A percentile compares a stretch with the other conserved stretches of the same genome.
Conservation (phyloP, 352 stramenopile genomes). For the Pythium oligandrum region DNA sequence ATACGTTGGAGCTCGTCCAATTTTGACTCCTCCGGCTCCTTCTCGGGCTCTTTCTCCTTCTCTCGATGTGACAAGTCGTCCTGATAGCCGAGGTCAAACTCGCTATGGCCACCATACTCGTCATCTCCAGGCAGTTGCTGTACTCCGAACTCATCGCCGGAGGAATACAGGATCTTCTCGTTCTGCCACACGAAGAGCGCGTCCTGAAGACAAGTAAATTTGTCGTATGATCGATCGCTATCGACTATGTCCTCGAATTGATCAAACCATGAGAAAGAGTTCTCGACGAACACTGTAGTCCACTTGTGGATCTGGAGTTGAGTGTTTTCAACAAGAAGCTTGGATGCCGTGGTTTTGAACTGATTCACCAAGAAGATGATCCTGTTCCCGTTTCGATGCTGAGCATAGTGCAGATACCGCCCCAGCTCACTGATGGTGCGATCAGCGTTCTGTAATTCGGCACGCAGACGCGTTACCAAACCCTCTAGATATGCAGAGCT, state of each 20-base stretch:
- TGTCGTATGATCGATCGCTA: slow-evolving; percentile 64
- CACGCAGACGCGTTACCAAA: background rate
- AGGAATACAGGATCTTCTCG: slow-evolving; percentile 45
- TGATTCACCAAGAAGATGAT: slow-evolving; percentile 40
- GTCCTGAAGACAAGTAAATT: slow-evolving; percentile 80
- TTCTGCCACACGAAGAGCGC: slow-evolving; percentile 72
- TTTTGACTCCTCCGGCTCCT: background rate
- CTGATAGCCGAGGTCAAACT: too few species aligned
- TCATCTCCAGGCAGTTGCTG: too few species aligned
- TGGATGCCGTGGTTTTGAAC: slow-evolving; percentile 44
- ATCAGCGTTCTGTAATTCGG: background rate
- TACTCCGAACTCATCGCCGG: background rate
- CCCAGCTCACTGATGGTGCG: slow-evolving; percentile 7
- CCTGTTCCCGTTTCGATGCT: slow-evolving; percentile 9
- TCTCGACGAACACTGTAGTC: slow-evolving; percentile 58
- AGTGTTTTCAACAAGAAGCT: slow-evolving; percentile 49
- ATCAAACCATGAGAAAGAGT: slow-evolving; percentile 64
- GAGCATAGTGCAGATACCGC: slow-evolving; percentile 9
- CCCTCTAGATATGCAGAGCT: background rate
- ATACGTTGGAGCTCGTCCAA: slow-evolving; percentile 31
- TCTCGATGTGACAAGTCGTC: too few species aligned
- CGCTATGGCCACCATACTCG: too few species aligned
- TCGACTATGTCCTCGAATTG: slow-evolving; percentile 15
- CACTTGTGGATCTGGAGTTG: slow-evolving; percentile 78
- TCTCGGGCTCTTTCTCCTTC: background rate